Base-by-base conservation (phyloP, 345 rosid species). In the Melaleuca alternifolia region DNA sequence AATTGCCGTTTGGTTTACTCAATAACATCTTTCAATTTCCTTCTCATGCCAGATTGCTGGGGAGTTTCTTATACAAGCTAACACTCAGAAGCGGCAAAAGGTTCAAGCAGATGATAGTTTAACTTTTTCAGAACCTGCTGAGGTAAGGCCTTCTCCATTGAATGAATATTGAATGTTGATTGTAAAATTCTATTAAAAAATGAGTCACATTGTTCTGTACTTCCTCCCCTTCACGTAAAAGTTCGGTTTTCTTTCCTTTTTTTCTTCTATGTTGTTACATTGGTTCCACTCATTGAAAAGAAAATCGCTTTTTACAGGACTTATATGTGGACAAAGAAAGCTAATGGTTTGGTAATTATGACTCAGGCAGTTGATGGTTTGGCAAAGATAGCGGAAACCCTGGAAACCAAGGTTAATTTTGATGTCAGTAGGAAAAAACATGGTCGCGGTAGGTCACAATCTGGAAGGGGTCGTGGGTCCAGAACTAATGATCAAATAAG, bases 391-490 rank as follows among this genome's bases (percentile, higher is more conserved):
- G 91, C 87, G 44, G 99, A 93, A 85, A 26, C 86, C 13, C 6
- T 87, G 44, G 95, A 97, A 89, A 88, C 89, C 83, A 97, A 93
- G 92, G 88, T 89, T 54, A 85, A 88, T 88, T 62, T 77, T 84
- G 98, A 97, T 84, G 92, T 91, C 48, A 89, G 86, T 91, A 93
- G 92, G 92, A 94, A 93, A 91, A 98, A 93, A 89, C 95, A 92
- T 85, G 93, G 96, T 88, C 99, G 98, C 71, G 98, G 98, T 54
- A 94, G 98, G 88, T 97, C 92, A 37, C 90, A 91, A 46, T 93
- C 97, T 65, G 89, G 97, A 28, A 93, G 99, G 92, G 98, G 98
- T n/a, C 98, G 98, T 86, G 96, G 96, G 89, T 93, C 96, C 85
- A 95, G 91, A 91, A 88, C 89, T 88, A 95, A 90, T 86, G 97